Conservation (phyloP, 164 flowering plant species). For the Annona cherimola region DNA sequence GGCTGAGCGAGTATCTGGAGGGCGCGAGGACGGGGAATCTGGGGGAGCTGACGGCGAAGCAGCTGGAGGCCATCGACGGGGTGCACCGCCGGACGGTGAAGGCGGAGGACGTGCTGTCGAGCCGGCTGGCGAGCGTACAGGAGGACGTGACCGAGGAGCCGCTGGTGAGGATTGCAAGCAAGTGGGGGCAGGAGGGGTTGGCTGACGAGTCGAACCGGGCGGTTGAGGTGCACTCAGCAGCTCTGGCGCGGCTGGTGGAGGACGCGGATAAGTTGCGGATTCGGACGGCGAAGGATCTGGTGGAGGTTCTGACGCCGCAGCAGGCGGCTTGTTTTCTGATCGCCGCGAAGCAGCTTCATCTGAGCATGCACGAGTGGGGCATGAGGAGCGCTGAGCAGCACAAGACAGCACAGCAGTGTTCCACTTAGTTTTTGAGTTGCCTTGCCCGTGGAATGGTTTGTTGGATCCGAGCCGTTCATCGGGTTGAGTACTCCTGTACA, state of each 20-base stretch:
- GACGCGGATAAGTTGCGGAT: conserved; percentile 51
- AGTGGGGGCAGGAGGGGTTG: neutral
- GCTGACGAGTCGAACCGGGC: conserved; percentile 26
- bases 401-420: neutral
- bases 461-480: no score
- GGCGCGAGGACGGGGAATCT: conserved; percentile 41
- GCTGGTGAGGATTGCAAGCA: neutral
- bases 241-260: conserved; percentile 12
- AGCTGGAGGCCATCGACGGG: conserved; percentile 36
- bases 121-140: conserved; percentile 25
- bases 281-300: conserved; percentile 35
- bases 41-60: conserved; percentile 41
- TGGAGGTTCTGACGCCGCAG: conserved; percentile 31
- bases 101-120: conserved; percentile 38
- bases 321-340: conserved; percentile 59
- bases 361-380: conserved; percentile 61
- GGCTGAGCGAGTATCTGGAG: conserved; percentile 26
- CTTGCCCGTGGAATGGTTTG: neutral
- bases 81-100: conserved; percentile 34
- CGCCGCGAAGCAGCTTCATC: conserved; percentile 55
- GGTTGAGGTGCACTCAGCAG: conserved; percentile 2
- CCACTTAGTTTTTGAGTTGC: no score
- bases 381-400: conserved; percentile 8
- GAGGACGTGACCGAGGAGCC: conserved; percentile 37
- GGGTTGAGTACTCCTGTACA: no score